phyloP scores from a whole-genome alignment of 129 eudicot species.

The Lactuca saligna region DNA sequence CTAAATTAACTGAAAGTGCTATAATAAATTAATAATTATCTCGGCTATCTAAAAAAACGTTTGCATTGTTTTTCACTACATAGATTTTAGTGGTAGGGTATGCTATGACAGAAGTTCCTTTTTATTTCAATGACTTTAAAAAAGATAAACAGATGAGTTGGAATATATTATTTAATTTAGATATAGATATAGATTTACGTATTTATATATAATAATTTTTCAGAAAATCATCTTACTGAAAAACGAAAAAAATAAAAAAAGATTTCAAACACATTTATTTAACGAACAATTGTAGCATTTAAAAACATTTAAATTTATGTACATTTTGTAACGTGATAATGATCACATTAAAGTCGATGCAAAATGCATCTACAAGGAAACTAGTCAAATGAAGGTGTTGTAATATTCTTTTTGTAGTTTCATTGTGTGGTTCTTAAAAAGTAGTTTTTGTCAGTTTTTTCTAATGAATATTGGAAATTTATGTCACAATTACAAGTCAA shows the following conservation, averaged over 20 bases:
- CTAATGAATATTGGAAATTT: no score
- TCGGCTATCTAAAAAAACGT: not conserved
- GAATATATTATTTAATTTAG: not conserved
- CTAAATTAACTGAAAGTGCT: not conserved
- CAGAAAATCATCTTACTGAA: not conserved
- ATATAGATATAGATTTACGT: not conserved
- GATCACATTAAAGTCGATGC: no score
- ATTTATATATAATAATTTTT: not conserved
- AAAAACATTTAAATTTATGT: not conserved
- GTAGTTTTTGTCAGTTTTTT: not conserved
- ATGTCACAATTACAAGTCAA: not conserved
- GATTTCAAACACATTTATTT: not conserved
- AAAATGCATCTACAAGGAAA: no score
- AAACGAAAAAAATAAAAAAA: not conserved
- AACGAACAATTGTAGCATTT: not conserved
- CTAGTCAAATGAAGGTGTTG: no score
- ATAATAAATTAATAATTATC: not conserved
- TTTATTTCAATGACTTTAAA: not conserved
- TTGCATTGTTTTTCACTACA: not conserved
- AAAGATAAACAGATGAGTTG: not conserved
- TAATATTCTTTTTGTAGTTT: no score
- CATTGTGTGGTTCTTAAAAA: no score
- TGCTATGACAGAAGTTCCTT: not conserved
- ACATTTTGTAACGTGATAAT: no score
- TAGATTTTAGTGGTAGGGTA: not conserved